These are phyloP conservation scores for Russula vinacea DNA, from an alignment of 768 basidiomycete species.

Conservation along the genomic window DNA sequence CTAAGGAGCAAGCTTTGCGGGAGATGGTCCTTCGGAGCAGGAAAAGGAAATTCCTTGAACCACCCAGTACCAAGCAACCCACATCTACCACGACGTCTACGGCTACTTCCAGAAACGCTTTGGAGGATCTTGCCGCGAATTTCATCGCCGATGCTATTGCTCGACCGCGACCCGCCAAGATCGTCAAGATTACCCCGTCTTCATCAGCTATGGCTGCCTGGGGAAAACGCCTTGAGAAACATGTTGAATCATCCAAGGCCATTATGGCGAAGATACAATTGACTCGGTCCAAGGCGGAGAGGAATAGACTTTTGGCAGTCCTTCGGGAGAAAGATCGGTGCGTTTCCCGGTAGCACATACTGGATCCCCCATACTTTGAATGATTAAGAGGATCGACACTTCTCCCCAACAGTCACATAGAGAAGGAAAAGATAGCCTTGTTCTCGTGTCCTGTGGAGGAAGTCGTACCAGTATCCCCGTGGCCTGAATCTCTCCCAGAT, in stretches of 20 bases:
- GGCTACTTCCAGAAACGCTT: conserved; percentile 1
- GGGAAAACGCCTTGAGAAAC: conserved; percentile 45
- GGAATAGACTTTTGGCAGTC: conserved; percentile 42
- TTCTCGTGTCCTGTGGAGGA: conserved; percentile 10
- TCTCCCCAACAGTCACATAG: conserved; percentile 37
- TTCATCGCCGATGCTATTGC: conserved; percentile 23
- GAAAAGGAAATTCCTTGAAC: conserved; percentile 34
- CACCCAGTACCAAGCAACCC: conserved; percentile 37
- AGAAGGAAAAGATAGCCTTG: conserved; percentile 33
- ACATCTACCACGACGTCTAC: conserved; percentile 34
- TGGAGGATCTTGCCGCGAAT: conserved; percentile 20
- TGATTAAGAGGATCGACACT: conserved; percentile 13
- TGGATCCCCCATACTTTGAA: conserved; percentile 8
- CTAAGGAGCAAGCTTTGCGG: conserved; percentile 42
- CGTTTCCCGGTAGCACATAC: conserved; percentile 34
- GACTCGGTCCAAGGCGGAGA: conserved; percentile 48
- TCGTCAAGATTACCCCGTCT: conserved; percentile 21
- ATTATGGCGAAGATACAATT: conserved; percentile 46
- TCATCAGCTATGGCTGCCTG: conserved; percentile 40
- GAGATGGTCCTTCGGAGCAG: conserved; percentile 38
- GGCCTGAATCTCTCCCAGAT: conserved; percentile 46
- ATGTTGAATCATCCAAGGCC: conserved; percentile 49
- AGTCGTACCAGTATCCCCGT: conserved; percentile 29
- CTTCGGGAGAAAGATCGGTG: conserved; percentile 54
- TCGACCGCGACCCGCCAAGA: conserved; percentile 28